Conservation (phyloP, 2,329 filamentous ascomycete genomes). For the Rhexocercosporidium sp. region DNA sequence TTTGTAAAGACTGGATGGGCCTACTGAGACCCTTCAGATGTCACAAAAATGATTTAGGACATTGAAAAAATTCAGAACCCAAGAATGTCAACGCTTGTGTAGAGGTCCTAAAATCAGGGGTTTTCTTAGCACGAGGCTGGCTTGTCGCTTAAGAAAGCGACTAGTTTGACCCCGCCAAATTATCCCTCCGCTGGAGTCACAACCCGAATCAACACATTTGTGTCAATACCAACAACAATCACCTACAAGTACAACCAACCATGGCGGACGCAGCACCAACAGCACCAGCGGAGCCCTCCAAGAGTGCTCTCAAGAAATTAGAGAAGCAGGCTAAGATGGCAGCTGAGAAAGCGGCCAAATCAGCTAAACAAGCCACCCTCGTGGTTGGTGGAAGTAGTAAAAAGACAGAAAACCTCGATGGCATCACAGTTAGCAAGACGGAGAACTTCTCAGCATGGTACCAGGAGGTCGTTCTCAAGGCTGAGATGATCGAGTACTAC, state of each 20-base stretch:
- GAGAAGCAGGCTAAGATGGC: conserved; percentile 67
- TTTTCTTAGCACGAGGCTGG: not conserved
- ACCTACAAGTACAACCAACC: not conserved
- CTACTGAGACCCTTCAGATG: not conserved
- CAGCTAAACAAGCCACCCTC: conserved; percentile 59
- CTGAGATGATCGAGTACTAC: conserved; percentile 97
- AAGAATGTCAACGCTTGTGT: too few relatives aligned
- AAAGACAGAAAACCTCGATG: conserved; percentile 74
- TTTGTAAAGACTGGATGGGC: too few relatives aligned
- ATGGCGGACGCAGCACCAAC: conserved; percentile 34
- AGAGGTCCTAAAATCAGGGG: not conserved
- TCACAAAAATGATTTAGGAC: not conserved
- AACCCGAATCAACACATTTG: not conserved
- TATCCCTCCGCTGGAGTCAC: not conserved
- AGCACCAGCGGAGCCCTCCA: conserved; percentile 50
- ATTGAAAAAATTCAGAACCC: too few relatives aligned
- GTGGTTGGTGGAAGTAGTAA: conserved; percentile 57
- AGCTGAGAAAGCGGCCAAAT: conserved; percentile 66
- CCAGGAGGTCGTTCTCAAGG: conserved; percentile 95
- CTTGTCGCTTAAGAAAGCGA: conserved; percentile 17
- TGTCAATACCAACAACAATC: not conserved
- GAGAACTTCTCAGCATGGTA: conserved; percentile 96
- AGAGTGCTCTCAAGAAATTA: conserved; percentile 69
- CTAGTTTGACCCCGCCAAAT: not conserved
- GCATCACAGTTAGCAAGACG: conserved; percentile 84